These are phyloP conservation scores for Magnusiomyces suaveolens DNA, from an alignment of 1,139 yeast species.

Conservation along the genomic window DNA sequence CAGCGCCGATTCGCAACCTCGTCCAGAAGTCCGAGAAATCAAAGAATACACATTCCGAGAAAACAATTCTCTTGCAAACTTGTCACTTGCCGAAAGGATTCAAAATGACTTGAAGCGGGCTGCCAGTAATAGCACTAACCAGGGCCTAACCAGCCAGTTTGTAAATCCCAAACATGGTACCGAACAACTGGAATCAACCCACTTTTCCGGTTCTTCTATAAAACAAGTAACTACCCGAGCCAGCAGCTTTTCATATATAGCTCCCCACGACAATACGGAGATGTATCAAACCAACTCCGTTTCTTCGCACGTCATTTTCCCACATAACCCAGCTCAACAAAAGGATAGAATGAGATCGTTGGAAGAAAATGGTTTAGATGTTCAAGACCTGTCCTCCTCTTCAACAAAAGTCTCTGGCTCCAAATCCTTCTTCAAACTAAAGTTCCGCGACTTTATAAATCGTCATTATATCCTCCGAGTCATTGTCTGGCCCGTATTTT, in stretches of 20 bases:
- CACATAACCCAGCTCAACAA: background rate
- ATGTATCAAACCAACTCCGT: too few relatives aligned
- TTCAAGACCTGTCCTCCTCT: background rate
- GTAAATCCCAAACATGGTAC: too few relatives aligned
- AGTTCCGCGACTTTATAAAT: conserved; percentile 9
- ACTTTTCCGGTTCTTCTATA: too few relatives aligned
- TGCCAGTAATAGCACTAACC: background rate
- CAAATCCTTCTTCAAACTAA: background rate
- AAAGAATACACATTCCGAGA: background rate
- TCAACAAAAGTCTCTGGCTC: background rate
- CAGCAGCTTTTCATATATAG: background rate
- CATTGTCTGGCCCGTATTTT: conserved; percentile 33
- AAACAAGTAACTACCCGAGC: background rate
- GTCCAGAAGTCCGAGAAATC: background rate
- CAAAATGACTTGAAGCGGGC: background rate
- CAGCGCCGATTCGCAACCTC: too few relatives aligned
- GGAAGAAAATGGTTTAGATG: background rate
- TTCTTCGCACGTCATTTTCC: background rate
- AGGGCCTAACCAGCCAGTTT: too few relatives aligned
- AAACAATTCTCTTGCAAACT: background rate
- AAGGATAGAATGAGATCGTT: background rate
- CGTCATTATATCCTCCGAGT: conserved; percentile 5
- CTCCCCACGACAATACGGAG: background rate
- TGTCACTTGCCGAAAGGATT: background rate
- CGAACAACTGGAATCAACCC: too few relatives aligned